A percentile compares a stretch with the other conserved stretches of the same genome.
Evolutionary conservation across 495 filamentous ascomycete genomes (phyloP).

Genomic region (Poronia punctata): DNA sequence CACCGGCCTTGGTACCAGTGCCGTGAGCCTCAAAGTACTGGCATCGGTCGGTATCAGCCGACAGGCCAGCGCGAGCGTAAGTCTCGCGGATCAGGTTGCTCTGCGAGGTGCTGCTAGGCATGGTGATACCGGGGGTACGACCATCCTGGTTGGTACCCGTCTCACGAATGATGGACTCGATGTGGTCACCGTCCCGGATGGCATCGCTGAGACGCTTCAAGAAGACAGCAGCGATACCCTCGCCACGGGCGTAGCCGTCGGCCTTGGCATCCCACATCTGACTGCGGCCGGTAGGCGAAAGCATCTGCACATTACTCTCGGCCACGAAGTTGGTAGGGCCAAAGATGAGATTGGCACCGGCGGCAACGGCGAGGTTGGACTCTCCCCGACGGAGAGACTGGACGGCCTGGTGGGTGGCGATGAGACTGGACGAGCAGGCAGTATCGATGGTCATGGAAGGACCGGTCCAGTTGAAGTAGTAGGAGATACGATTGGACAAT

Average conservation of each 20-base stretch:
- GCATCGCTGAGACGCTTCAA: conserved; percentile 52
- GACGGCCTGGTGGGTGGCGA: background rate
- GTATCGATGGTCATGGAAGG: conserved; percentile 34
- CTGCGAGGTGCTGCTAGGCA: conserved; percentile 47
- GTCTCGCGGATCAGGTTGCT: conserved; percentile 40
- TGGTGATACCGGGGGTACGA: conserved; percentile 32
- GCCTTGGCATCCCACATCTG: conserved; percentile 45
- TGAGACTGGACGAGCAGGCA: conserved; percentile 26
- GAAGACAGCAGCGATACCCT: conserved; percentile 42
- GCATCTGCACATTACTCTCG: conserved; percentile 15
- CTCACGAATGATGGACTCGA: conserved; percentile 52
- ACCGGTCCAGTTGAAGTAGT: conserved; percentile 31
- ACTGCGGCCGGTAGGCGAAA: conserved; percentile 24
- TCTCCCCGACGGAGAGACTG: conserved; percentile 56
- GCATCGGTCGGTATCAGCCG: conserved; percentile 28
- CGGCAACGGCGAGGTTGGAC: conserved; percentile 53
- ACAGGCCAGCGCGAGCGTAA: conserved; percentile 42
- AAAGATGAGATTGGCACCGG: conserved; percentile 42
- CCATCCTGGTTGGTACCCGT: conserved; percentile 50
- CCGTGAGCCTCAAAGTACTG: conserved; percentile 47
- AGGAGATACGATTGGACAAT: conserved; percentile 32
- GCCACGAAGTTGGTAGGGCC: conserved; percentile 34
- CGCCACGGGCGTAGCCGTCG: conserved; percentile 58
- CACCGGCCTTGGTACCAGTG: conserved; percentile 50
- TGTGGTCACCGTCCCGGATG: conserved; percentile 39